Evolutionary conservation across 2,329 filamentous ascomycete species (phyloP).

Genomic region (Phialemoniopsis sp.): DNA sequence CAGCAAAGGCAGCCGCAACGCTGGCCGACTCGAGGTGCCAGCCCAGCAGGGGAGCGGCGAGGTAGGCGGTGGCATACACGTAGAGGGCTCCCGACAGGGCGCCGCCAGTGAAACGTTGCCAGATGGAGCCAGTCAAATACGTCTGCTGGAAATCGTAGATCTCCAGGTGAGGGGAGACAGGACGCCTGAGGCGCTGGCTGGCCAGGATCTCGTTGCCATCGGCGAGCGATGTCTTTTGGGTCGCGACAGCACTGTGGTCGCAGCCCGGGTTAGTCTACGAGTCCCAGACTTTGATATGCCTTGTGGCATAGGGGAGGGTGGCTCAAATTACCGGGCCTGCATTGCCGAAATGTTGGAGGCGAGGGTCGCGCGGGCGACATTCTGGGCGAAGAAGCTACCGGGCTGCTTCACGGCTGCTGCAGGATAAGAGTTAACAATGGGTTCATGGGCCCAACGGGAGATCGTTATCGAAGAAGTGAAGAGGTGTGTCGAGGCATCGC

Average conservation of each 20-base stretch:
- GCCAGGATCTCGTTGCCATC: conserved; percentile 65
- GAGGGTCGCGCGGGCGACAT: conserved; percentile 40
- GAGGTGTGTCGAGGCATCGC: no score
- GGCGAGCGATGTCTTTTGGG: conserved; percentile 49
- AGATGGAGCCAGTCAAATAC: conserved; percentile 67
- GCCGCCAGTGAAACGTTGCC: conserved; percentile 82
- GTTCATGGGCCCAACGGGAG: background rate
- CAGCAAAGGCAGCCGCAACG: conserved; percentile 56
- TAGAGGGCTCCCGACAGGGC: conserved; percentile 72
- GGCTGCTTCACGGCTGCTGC: conserved; percentile 35
- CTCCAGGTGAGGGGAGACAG: conserved; percentile 76
- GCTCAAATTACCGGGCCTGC: conserved; percentile 38
- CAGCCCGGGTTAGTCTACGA: background rate
- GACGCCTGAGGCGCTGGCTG: conserved; percentile 75
- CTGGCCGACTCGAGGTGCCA: conserved; percentile 57
- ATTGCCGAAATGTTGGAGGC: conserved; percentile 33
- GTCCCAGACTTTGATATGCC: conserved; percentile 2
- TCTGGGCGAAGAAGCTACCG: conserved; percentile 42
- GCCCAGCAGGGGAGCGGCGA: conserved; percentile 70
- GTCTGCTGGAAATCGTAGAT: conserved; percentile 89
- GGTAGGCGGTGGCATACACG: conserved; percentile 75
- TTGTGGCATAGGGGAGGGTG: background rate
- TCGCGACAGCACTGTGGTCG: conserved; percentile 43
- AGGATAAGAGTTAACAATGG: conserved; percentile 1
- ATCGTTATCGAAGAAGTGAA: no score